phyloP scores from a whole-genome alignment of 495 filamentous ascomycete species.

The Podospora pseudopauciseta region DNA sequence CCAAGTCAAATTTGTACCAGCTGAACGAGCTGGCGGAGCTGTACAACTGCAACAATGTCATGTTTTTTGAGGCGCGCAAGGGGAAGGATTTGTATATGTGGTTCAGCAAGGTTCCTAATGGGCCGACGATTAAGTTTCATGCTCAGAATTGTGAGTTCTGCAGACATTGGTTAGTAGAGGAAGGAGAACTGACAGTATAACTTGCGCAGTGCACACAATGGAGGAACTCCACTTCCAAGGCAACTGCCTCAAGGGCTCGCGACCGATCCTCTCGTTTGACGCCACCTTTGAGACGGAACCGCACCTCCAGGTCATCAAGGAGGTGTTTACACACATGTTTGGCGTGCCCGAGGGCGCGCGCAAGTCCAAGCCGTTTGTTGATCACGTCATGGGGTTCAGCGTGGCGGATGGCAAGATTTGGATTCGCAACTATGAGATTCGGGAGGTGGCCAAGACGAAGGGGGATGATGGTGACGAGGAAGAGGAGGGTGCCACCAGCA shows the following conservation, averaged over 20 bases:
- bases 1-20: conserved; percentile 88
- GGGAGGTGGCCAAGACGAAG: conserved; percentile 67
- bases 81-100: conserved; percentile 91
- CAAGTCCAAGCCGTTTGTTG: conserved; percentile 91
- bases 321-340: conserved; percentile 88
- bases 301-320: conserved; percentile 69
- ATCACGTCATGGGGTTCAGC: conserved; percentile 91
- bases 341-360: conserved; percentile 84
- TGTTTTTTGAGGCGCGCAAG: conserved; percentile 96
- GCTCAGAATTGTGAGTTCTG: conserved; percentile 56
- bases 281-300: conserved; percentile 72
- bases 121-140: conserved; percentile 86
- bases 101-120: conserved; percentile 92
- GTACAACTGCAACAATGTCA: conserved; percentile 97
- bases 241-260: conserved; percentile 91
- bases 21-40: conserved; percentile 96
- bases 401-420: conserved; percentile 94
- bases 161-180: background rate
- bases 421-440: conserved; percentile 91
- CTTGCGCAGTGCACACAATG: conserved; percentile 75
- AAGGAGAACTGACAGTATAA: background rate
- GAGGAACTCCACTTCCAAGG: conserved; percentile 94
- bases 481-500: conserved; percentile 23
- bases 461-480: conserved; percentile 35
- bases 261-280: conserved; percentile 95